Conservation (phyloP, 2,329 filamentous ascomycete species). For the Graphilbum fragrans region DNA sequence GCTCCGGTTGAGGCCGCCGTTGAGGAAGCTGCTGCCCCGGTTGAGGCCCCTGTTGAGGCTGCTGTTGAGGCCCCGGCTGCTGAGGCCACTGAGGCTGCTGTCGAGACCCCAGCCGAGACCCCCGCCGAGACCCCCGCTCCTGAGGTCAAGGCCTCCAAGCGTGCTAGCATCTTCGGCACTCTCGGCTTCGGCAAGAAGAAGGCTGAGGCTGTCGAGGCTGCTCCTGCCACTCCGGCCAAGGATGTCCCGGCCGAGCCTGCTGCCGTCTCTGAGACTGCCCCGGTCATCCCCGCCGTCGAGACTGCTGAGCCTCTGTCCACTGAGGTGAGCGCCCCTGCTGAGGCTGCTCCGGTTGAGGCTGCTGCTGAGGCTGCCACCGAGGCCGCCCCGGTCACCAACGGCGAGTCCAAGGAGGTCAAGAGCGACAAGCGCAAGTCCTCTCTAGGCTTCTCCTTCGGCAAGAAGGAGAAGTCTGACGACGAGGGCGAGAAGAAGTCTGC, state of each 20-base stretch:
- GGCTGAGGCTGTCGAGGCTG: conserved; percentile 30
- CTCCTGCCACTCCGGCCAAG: conserved; percentile 28
- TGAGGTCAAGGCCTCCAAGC: conserved; percentile 27
- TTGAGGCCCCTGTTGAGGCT: conserved; percentile 20
- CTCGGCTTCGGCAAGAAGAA: conserved; percentile 49
- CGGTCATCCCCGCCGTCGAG: conserved; percentile 48
- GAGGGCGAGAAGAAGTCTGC: conserved; percentile 49
- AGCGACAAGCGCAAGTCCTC: conserved; percentile 72
- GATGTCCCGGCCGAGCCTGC: conserved; percentile 26
- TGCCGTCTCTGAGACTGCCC: conserved; percentile 37
- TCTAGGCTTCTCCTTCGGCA: conserved; percentile 60
- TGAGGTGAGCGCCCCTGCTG: conserved; percentile 35
- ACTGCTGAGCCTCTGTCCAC: conserved; percentile 42
- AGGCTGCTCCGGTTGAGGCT: conserved; percentile 31
- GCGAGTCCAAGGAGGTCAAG: conserved; percentile 52
- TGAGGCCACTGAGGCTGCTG: conserved; percentile 10
- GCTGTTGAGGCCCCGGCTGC: conserved; percentile 11
- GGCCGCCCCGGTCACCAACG: conserved; percentile 30
- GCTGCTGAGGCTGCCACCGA: conserved; percentile 22
- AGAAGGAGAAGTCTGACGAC: conserved; percentile 62
- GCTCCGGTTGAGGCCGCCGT: conserved; percentile 13
- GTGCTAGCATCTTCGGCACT: conserved; percentile 41
- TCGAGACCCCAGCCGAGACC: conserved; percentile 20
- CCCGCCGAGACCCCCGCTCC: conserved; percentile 13
- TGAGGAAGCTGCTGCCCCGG: conserved; percentile 18